Percentiles rank a stretch among this genome's conserved stretches.
Conservation (phyloP, 2,329 filamentous ascomycete genomes). For the Hypoxylon sp. region DNA sequence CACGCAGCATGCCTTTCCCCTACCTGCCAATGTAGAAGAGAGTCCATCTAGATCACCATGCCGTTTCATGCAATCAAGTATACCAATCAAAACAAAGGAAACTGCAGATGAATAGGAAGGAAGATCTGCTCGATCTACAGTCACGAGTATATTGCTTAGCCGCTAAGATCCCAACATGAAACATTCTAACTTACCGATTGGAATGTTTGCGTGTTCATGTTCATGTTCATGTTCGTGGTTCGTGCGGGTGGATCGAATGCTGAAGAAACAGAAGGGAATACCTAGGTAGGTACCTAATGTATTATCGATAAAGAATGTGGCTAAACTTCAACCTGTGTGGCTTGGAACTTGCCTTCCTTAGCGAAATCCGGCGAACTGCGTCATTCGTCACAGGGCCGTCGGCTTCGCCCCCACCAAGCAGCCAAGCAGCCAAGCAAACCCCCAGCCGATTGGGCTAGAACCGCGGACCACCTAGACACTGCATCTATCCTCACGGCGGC, state of each 20-base stretch:
- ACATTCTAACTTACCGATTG: neutral
- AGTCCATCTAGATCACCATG: slow-evolving; percentile 5
- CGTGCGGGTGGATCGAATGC: no score
- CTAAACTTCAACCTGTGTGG: slow-evolving; percentile 13
- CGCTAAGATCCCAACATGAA: slow-evolving; percentile 6
- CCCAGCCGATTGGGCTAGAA: slow-evolving; percentile 18
- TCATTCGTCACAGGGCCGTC: slow-evolving; percentile 31
- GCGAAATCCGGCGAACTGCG: slow-evolving; percentile 23
- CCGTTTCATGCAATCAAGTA: neutral
- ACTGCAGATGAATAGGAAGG: neutral
- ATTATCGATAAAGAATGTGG: slow-evolving; percentile 27
- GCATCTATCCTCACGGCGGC: slow-evolving; percentile 25
- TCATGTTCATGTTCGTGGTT: no score
- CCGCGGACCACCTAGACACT: slow-evolving; percentile 20
- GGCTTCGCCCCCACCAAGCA: slow-evolving; percentile 35
- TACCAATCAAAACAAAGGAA: slow-evolving; percentile 5
- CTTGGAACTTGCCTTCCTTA: neutral
- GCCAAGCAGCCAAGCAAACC: slow-evolving; percentile 29
- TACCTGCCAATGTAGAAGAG: no score
- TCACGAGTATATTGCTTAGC: slow-evolving; percentile 17
- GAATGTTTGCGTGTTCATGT: neutral
- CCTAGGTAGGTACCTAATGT: no score
- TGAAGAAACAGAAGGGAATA: no score
- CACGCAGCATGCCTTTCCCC: neutral
- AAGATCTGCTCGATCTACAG: slow-evolving; percentile 12